Conservation (phyloP, 2,329 filamentous ascomycete species). For the Xylariales sp. region DNA sequence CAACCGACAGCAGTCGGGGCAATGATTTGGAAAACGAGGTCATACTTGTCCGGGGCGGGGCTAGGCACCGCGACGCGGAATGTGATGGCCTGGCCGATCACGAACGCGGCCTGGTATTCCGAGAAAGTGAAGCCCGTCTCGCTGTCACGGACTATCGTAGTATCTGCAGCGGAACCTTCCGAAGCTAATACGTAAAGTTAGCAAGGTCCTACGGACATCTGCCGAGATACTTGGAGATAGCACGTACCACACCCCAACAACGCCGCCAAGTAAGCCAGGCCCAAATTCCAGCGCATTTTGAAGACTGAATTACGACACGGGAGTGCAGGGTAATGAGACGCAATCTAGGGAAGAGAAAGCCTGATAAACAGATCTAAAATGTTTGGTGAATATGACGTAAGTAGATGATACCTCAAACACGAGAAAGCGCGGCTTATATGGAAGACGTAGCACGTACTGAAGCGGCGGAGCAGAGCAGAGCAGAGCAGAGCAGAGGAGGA, state of each 20-base stretch:
- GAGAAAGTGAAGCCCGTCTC: constrained; percentile 51
- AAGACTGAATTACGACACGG: neutral
- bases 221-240: neutral
- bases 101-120: constrained; percentile 44
- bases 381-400: constrained; percentile 14
- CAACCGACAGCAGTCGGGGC: constrained; percentile 59
- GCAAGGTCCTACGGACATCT: neutral
- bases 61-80: constrained; percentile 54
- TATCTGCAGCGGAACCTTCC: constrained; percentile 41
- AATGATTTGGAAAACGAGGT: constrained; percentile 57
- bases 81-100: constrained; percentile 45
- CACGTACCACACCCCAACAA: constrained; percentile 45
- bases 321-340: neutral
- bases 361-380: neutral
- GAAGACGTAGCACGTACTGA: neutral
- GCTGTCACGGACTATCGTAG: constrained; percentile 43
- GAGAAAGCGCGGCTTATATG: neutral
- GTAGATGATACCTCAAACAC: neutral
- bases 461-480: neutral
- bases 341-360: neutral
- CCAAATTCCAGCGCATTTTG: constrained; percentile 46
- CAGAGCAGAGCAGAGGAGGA: too few species aligned
- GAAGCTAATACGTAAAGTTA: constrained; percentile 20
- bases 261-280: constrained; percentile 40
- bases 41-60: constrained; percentile 49